phyloP scores from a whole-genome alignment of 495 filamentous ascomycete species.

The Penicillium cosmopolitanum region DNA sequence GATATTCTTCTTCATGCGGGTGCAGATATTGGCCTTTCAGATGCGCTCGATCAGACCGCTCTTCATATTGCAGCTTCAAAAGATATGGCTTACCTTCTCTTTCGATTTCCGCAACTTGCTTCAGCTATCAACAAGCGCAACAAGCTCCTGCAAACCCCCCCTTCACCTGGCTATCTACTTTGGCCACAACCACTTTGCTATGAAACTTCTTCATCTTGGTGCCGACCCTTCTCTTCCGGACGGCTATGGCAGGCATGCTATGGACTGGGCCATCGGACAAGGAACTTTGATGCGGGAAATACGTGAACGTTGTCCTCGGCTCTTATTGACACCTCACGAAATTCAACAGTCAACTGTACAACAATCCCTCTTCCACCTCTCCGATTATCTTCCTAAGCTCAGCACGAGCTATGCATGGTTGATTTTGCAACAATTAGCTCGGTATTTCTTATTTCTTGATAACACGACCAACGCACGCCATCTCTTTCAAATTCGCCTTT shows the following conservation, averaged over 20 bases:
- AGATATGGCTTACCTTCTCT: not conserved
- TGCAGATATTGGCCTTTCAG: not conserved
- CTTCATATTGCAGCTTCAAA: not conserved
- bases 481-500: conserved; percentile 11
- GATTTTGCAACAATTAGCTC: conserved; percentile 16
- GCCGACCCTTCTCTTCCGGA: conserved; percentile 8
- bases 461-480: conserved; percentile 7
- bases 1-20: conserved; percentile 5
- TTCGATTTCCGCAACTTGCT: conserved; percentile 1
- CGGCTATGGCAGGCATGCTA: conserved; percentile 12
- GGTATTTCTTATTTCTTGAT: conserved; percentile 17
- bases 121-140: conserved; percentile 10
- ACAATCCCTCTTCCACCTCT: conserved; percentile 10
- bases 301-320: conserved; percentile 2
- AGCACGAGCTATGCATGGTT: not conserved
- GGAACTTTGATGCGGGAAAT: conserved; percentile 9
- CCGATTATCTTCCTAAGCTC: conserved; percentile 1
- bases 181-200: conserved; percentile 10
- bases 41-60: not conserved
- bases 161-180: conserved; percentile 10
- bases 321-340: conserved; percentile 4
- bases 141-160: conserved; percentile 8
- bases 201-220: conserved; percentile 7
- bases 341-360: conserved; percentile 9
- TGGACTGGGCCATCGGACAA: conserved; percentile 14